phyloP scores from a whole-genome alignment of 2,329 filamentous ascomycete species.

The Aspergillus phoenicis region DNA sequence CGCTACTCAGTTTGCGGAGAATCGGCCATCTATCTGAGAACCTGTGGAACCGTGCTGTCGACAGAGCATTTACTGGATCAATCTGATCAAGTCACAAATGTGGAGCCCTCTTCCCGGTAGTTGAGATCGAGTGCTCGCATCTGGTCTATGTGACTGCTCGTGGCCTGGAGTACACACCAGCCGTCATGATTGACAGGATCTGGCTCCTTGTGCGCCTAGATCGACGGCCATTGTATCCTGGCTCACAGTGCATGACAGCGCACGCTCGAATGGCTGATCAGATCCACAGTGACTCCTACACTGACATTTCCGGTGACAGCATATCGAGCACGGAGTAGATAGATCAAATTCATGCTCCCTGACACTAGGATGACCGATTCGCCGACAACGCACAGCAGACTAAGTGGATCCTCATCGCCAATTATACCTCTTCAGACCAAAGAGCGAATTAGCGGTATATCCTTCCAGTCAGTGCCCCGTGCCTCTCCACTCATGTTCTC shows the following conservation, averaged over 20 bases:
- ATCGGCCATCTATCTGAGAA: not conserved
- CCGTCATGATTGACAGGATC: not conserved
- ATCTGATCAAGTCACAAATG: not conserved
- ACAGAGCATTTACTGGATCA: not conserved
- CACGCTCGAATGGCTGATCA: not conserved
- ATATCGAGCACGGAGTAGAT: not conserved
- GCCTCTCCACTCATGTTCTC: slow-evolving; percentile 3
- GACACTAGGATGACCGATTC: not conserved
- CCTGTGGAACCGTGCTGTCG: not conserved
- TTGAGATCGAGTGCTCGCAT: not conserved
- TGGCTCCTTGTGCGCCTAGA: not conserved
- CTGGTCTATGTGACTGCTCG: not conserved
- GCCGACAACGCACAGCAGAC: not conserved
- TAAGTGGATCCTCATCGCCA: slow-evolving; percentile 5
- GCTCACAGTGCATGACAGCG: not conserved
- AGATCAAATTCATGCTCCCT: not conserved
- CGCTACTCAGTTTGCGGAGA: not conserved
- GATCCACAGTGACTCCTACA: not conserved
- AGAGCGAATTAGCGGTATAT: not conserved
- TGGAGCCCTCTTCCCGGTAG: not conserved
- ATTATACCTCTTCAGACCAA: not conserved
- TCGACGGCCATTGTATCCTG: not conserved
- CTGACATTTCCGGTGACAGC: not conserved
- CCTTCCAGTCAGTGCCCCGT: not conserved
- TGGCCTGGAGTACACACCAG: not conserved